These are phyloP conservation scores for Candida jianshihensis DNA, from an alignment of 805 yeast species.

Conservation along the genomic window DNA sequence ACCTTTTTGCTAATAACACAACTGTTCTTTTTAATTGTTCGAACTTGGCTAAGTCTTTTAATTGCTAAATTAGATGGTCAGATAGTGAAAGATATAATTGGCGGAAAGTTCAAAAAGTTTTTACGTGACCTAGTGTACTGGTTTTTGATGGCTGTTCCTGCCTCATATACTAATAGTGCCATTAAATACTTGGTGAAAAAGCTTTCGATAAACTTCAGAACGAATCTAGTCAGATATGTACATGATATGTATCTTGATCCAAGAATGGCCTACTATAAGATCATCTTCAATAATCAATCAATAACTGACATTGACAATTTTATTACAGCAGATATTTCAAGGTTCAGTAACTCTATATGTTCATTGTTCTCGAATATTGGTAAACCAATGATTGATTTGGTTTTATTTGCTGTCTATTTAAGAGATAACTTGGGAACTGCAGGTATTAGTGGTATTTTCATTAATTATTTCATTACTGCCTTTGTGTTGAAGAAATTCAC, in stretches of 20 bases:
- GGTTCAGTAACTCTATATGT: constrained; percentile 75
- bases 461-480: constrained; percentile 78
- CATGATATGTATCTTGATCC: constrained; percentile 86
- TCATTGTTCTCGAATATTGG: constrained; percentile 84
- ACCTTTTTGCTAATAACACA: constrained; percentile 61
- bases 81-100: constrained; percentile 81
- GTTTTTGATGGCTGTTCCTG: constrained; percentile 88
- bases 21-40: constrained; percentile 61
- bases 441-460: constrained; percentile 77
- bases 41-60: constrained; percentile 82
- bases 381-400: constrained; percentile 81
- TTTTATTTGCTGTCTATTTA: constrained; percentile 77
- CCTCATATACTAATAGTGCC: constrained; percentile 86
- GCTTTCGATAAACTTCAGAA: constrained; percentile 76
- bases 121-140: constrained; percentile 74
- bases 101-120: constrained; percentile 71
- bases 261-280: constrained; percentile 75
- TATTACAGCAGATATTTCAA: constrained; percentile 76
- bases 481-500: constrained; percentile 62
- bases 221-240: constrained; percentile 74
- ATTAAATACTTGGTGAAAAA: constrained; percentile 74
- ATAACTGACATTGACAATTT: constrained; percentile 71
- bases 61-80: constrained; percentile 91
- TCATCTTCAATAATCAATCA: constrained; percentile 41
- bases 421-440: constrained; percentile 80